A percentile compares a stretch with the other conserved stretches of the same genome.
Conservation (phyloP, 345 rosid genomes). For the Lepidium aucheri region DNA sequence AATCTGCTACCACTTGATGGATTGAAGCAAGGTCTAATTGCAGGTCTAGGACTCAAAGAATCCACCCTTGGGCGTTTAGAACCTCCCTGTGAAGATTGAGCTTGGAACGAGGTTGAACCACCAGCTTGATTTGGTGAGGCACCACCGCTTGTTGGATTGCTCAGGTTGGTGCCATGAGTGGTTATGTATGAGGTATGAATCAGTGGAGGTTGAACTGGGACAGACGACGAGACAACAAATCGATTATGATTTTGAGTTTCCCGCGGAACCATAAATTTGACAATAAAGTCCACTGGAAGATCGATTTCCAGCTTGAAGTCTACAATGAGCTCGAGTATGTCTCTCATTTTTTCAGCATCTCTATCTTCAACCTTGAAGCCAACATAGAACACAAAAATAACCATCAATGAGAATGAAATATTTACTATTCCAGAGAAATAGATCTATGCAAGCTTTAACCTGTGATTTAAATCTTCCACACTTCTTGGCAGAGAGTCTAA, state of each 20-base stretch:
- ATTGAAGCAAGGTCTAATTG: slow-evolving; percentile 5
- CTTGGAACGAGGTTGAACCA: neutral
- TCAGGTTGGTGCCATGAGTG: neutral
- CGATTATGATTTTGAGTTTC: slow-evolving; percentile 3
- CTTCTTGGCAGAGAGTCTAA: slow-evolving; percentile 11
- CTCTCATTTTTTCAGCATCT: slow-evolving; percentile 17
- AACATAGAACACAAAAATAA: neutral
- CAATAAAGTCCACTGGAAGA: slow-evolving; percentile 18
- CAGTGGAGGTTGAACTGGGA: neutral
- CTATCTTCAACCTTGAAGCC: slow-evolving; percentile 13
- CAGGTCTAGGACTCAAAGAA: neutral
- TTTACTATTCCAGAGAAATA: neutral
- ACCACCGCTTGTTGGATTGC: neutral
- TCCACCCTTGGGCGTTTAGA: slow-evolving; percentile 12
- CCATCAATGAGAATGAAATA: neutral
- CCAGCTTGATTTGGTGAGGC: neutral
- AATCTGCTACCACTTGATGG: neutral
- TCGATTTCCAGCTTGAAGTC: slow-evolving; percentile 20
- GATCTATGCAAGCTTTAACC: slow-evolving; percentile 7
- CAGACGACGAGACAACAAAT: neutral
- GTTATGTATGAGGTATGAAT: slow-evolving; percentile 5
- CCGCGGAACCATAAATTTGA: slow-evolving; percentile 17
- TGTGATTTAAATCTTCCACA: slow-evolving; percentile 4
- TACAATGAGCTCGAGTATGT: slow-evolving; percentile 15
- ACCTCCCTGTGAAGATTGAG: neutral